Base-by-base conservation (phyloP, 768 basidiomycete species). In the Suillus fuscotomentosus region DNA sequence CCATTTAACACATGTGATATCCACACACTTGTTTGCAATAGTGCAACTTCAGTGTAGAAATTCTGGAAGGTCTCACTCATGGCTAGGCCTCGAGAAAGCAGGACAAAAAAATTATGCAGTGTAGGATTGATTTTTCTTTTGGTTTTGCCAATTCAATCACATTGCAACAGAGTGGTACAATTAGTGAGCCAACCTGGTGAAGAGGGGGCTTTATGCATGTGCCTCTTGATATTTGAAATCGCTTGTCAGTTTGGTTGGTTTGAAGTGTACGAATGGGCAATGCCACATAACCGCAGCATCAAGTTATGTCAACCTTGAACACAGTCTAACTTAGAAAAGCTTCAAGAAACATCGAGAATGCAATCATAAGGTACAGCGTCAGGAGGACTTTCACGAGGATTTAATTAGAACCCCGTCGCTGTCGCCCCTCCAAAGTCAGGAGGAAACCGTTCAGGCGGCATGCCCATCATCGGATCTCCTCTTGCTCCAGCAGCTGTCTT, bases 401-500 rank as follows among this genome's bases (percentile, higher is more conserved):
- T 59, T 13, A 7, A 20, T 59, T 20, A 59, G 41, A 59, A 59
- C 39, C 41, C 57, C 6, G 39, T 13, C 17, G 69, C 67, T 7
- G 61, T 24, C 63, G 69, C 66, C 27, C 76, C 75, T 57, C 76
- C 71, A 57, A 75, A 71, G 24, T 75, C 75, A 63, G 45, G n/a
- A 55, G 61, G 43, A 22, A 76, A 74, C 65, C 77, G 63, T 43
- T 77, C 76, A 17, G 76, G 69, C 57, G 72, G 72, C 27, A 77
- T 65, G 38, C 68, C 53, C 63, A 74, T 68, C 79, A 78, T 68
- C 75, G 80, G 64, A 75, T 79, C 54, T 42, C 73, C 62, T 38
- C 45, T 59, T 55, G 70, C 66, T 38, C 75, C 73, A 34, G 75
- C 75, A 5, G 85, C 85, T 24, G 87, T 89, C 76, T 95, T 96